Conservation (phyloP, 1,284 basidiomycete genomes). For the Tetrapyrgos nigripes region DNA sequence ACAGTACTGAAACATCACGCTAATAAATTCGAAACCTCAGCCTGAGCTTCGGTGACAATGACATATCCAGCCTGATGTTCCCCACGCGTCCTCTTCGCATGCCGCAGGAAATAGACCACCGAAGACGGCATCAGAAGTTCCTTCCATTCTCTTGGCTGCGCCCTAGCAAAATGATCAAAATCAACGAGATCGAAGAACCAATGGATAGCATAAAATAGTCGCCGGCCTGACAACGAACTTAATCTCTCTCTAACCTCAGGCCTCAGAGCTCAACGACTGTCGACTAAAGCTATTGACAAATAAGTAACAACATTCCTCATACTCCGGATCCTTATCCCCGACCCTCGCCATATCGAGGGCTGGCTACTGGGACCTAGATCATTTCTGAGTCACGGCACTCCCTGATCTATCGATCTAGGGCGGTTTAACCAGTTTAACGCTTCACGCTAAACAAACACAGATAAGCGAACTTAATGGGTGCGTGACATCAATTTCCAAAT, state of each 20-base stretch:
- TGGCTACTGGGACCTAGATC: too few species aligned
- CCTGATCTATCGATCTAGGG: too few species aligned
- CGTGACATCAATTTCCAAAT: too few species aligned
- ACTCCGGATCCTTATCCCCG: too few species aligned
- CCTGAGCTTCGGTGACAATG: neutral
- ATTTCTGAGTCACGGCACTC: too few species aligned
- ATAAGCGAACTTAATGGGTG: too few species aligned
- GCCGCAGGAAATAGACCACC: conserved; percentile 66
- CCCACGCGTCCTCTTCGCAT: conserved; percentile 57
- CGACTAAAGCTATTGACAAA: too few species aligned
- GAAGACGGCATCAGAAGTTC: conserved; percentile 84
- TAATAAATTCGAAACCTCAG: neutral
- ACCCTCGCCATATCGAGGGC: too few species aligned
- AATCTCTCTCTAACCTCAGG: conserved; percentile 79
- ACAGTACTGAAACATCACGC: too few species aligned
- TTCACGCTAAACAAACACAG: too few species aligned
- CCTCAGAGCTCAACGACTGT: conserved; percentile 81
- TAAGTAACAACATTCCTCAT: too few species aligned
- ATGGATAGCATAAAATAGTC: conserved; percentile 62
- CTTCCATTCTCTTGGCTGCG: conserved; percentile 86
- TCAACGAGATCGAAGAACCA: neutral
- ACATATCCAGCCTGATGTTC: neutral
- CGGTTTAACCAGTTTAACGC: too few species aligned
- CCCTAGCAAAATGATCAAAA: conserved; percentile 52
- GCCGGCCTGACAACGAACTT: conserved; percentile 62